Conservation (phyloP, 148 eudicot genomes). For the Heliosperma pusillum region DNA sequence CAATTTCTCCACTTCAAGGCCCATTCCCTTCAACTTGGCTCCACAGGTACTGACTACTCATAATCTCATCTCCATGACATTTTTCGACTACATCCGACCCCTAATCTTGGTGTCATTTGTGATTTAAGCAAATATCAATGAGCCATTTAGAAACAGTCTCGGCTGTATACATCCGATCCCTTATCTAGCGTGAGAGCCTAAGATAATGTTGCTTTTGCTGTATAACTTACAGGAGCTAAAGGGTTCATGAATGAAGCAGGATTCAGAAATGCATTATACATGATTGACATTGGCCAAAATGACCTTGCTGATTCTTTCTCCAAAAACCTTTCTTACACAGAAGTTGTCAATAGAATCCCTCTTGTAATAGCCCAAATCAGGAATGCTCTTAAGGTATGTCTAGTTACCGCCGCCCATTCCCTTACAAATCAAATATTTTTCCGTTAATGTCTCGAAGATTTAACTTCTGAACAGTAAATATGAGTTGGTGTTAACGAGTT, state of each 20-base stretch:
- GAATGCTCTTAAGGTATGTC: constrained; percentile 65
- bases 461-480: not conserved
- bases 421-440: not conserved
- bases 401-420: not conserved
- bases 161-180: no score
- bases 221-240: constrained; percentile 35
- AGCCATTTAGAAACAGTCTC: not conserved
- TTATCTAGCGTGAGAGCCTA: not conserved
- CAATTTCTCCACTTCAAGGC: constrained; percentile 72
- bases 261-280: constrained; percentile 64
- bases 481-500: not conserved
- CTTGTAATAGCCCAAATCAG: constrained; percentile 59
- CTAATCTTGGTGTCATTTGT: not conserved
- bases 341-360: constrained; percentile 72
- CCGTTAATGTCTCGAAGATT: not conserved
- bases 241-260: constrained; percentile 41
- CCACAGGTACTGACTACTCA: constrained; percentile 39
- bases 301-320: constrained; percentile 73
- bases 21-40: constrained; percentile 62
- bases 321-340: constrained; percentile 52
- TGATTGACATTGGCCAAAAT: constrained; percentile 93
- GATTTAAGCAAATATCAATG: not conserved
- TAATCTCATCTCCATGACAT: not conserved
- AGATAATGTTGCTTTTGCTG: not conserved
- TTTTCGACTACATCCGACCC: no score